Evolutionary conservation across 306 rosid genomes (phyloP), one percentile per base, ranked within the genome.

Genomic region (Rosa persica): DNA sequence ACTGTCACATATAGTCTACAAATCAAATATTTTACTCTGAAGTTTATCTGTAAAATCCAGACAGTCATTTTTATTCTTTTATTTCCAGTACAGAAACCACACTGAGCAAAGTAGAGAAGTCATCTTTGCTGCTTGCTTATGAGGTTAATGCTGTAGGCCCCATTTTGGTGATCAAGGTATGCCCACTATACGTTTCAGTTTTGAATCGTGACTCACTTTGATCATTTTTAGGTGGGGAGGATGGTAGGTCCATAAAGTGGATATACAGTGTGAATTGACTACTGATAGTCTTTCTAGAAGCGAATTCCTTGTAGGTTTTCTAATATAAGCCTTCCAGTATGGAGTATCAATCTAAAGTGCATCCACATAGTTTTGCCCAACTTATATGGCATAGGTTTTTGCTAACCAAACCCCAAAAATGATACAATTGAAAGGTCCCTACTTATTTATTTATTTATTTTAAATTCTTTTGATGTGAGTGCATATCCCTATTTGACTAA

Each of bases 121-220:
- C 97, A 48, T 88, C 97, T 67, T 85, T 94, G 84, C 81, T 92
- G 84, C 89, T 85, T 76, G 84, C 98, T 10, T 94, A 90, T 40
- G 98, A 92, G 86, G 86, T 92, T 79, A 94, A 94, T 81, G 95
- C 98, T 4, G 93, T 89, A 5, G 98, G 98, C 82, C 98, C 98
- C 61, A 81, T 90, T 78, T 81, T 94, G 73, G 97, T 92, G 83
- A 89, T 90, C 84, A 94, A 94, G 98, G 98, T 94, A 86, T 80
- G 61, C 67, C 44, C 73, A 19, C 75, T 77, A 5, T 39, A 43
- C 52, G n/a, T 62, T 69, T 83, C 68, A 8, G 23, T 67, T 40
- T 27, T 47, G 5, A 5, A 27, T n/a, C 69, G 5, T 23, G 27
- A 80, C 30, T 78, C 43, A 4, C 49, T 20, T 67, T 42, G 11